phyloP scores from a whole-genome alignment of 129 eudicot genomes.

The Escallonia herrerae region DNA sequence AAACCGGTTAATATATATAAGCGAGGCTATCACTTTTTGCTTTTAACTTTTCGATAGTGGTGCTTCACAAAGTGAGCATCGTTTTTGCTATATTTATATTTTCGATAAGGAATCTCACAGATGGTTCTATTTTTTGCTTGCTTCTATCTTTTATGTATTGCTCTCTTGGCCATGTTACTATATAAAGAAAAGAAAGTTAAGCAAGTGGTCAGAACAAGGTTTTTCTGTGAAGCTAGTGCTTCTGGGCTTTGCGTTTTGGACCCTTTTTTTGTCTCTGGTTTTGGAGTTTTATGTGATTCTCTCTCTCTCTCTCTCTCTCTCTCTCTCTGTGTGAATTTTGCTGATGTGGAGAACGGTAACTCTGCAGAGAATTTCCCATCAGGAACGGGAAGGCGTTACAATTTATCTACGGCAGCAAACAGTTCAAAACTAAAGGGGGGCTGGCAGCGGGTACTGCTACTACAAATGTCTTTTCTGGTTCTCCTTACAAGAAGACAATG shows the following conservation, averaged over 20 bases:
- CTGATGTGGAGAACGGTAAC: constrained; percentile 3
- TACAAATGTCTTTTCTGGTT: constrained; percentile 56
- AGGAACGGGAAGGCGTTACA: constrained; percentile 55
- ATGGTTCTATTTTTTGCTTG: too few relatives aligned
- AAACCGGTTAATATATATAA: too few relatives aligned
- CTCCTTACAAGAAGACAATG: constrained; percentile 57
- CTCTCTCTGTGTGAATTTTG: too few relatives aligned
- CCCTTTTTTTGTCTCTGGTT: constrained; percentile 4
- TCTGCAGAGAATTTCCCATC: constrained; percentile 61
- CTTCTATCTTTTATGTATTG: too few relatives aligned
- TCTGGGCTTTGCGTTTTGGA: constrained; percentile 17
- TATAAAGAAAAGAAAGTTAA: too few relatives aligned
- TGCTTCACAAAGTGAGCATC: too few relatives aligned
- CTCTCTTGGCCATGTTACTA: too few relatives aligned
- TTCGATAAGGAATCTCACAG: too few relatives aligned
- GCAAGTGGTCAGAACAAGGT: neutral
- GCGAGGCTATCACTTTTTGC: too few relatives aligned
- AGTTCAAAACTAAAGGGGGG: constrained; percentile 72
- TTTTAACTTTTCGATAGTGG: too few relatives aligned
- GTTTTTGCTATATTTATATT: too few relatives aligned
- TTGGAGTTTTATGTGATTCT: neutral
- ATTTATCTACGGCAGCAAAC: constrained; percentile 81
- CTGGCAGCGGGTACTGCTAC: constrained; percentile 82
- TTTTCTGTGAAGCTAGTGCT: constrained; percentile 1
- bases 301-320: too few relatives aligned